Evolutionary conservation across 495 filamentous ascomycete species (phyloP).

Genomic region (Pyronema domesticum): DNA sequence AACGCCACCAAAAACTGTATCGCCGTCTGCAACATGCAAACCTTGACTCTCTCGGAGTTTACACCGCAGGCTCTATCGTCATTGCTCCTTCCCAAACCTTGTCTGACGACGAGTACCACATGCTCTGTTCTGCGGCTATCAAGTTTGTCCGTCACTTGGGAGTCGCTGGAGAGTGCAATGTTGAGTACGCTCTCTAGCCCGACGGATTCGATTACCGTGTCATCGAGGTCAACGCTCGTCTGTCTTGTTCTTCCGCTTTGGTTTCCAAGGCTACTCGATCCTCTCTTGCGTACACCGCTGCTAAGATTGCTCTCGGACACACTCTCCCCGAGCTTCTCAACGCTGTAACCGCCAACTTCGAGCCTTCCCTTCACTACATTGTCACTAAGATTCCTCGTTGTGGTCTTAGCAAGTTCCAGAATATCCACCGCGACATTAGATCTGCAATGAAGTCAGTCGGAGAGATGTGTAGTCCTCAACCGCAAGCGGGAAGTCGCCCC

Average conservation of each 20-base stretch:
- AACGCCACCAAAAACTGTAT: slow-evolving; percentile 94
- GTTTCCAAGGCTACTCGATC: slow-evolving; percentile 97
- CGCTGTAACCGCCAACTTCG: slow-evolving; percentile 95
- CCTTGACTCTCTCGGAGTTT: slow-evolving; percentile 90
- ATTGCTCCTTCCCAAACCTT: slow-evolving; percentile 90
- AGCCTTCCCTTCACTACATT: slow-evolving; percentile 90
- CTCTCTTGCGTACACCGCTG: slow-evolving; percentile 87
- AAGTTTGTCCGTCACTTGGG: slow-evolving; percentile 92
- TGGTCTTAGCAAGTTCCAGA: slow-evolving; percentile 96
- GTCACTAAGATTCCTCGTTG: slow-evolving; percentile 97
- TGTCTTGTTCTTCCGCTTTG: slow-evolving; percentile 87
- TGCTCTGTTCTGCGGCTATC: slow-evolving; percentile 89
- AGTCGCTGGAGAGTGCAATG: slow-evolving; percentile 94
- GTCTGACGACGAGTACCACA: slow-evolving; percentile 95
- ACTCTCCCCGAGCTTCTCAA: slow-evolving; percentile 89
- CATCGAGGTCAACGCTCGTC: slow-evolving; percentile 94
- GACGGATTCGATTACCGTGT: slow-evolving; percentile 91
- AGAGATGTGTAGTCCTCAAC: no score
- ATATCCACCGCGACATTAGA: slow-evolving; percentile 93
- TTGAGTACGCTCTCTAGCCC: slow-evolving; percentile 90
- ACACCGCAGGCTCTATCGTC: slow-evolving; percentile 94
- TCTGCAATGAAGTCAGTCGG: slow-evolving; percentile 97
- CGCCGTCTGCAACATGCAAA: slow-evolving; percentile 99
- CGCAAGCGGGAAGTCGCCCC: no score
- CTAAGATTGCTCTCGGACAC: slow-evolving; percentile 91